Base-by-base conservation (phyloP, 2,329 filamentous ascomycete species). In the Fusarium coicis region DNA sequence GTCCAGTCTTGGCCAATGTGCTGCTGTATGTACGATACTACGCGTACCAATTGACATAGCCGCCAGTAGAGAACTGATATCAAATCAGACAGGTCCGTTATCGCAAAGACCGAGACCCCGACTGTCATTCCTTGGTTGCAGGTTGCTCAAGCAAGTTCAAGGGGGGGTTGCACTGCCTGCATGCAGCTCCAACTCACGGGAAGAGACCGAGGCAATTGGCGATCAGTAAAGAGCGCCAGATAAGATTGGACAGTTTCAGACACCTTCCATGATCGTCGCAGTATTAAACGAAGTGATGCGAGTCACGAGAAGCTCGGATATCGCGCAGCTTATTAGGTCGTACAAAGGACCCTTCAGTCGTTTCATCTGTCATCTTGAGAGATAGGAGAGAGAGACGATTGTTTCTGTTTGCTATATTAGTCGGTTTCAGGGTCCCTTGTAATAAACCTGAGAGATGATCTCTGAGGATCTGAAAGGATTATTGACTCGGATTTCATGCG, bases 161-260 rank as follows among this genome's bases (percentile, higher is more conserved):
- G 49, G 52, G 58, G 58, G 63, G 61, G 70, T 69, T 46, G 67
- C 70, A 74, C 63, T 55, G 61, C 57, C 36, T 64, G 36, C 47
- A 42, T 63, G 62, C 44, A 65, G n/a, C 46, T 37, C 36, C 65
- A 59, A 66, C 50, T 37, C 52, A 59, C 72, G 72, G 72, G 71
- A 74, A 74, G 49, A 72, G 68, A 63, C 72, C 71, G 72, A 74
- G 68, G 67, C 49, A 72, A 60, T 69, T 66, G 72, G 15, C 57
- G 59, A 74, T 74, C 71, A 72, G 37, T 65, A 53, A 65, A 65
- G 63, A 43, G 58, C 40, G 28, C 47, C 28, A 62, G 58, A 69
- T 52, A 32, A 47, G 63, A 63, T 74, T 71, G 70, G 66, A 28
- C 21, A 68, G 52, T 72, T 68, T 72, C 52, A 66, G 42, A 55